Evolutionary conservation across 139 green algal genomes (phyloP).

Genomic region (Edaphochlamys debaryana): DNA sequence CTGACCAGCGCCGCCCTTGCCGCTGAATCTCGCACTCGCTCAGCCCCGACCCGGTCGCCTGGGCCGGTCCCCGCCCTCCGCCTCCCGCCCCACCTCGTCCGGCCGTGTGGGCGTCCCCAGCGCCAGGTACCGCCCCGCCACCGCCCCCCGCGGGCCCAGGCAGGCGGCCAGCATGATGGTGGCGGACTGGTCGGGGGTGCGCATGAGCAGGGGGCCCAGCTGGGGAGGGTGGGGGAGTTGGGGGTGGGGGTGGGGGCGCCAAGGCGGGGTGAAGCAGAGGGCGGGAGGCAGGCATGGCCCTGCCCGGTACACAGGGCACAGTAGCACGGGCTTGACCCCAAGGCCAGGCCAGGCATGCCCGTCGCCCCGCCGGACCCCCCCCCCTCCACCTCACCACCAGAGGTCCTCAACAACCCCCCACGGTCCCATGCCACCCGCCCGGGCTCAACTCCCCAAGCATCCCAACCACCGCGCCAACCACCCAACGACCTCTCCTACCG

Average conservation of each 20-base stretch:
- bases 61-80: too few species aligned
- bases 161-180: slow-evolving; percentile 58
- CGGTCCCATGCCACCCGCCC: too few species aligned
- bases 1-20: too few species aligned
- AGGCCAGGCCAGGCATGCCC: too few species aligned
- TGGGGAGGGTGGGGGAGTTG: neutral
- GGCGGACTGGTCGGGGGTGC: slow-evolving; percentile 42
- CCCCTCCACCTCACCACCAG: too few species aligned
- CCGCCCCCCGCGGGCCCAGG: slow-evolving; percentile 37
- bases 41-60: slow-evolving; percentile 21
- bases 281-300: neutral
- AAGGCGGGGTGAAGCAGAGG: neutral
- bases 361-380: too few species aligned
- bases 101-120: slow-evolving; percentile 24
- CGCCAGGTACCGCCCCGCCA: slow-evolving; percentile 51
- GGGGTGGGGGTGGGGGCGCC: slow-evolving; percentile 3
- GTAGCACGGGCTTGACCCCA: too few species aligned
- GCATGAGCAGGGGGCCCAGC: slow-evolving; percentile 46
- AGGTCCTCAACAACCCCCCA: too few species aligned
- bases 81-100: too few species aligned
- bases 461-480: too few species aligned
- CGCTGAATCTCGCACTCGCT: neutral
- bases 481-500: too few species aligned
- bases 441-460: too few species aligned
- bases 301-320: neutral